Evolutionary conservation across 2,329 filamentous ascomycete species (phyloP).

Genomic region (Penicillium sp.): DNA sequence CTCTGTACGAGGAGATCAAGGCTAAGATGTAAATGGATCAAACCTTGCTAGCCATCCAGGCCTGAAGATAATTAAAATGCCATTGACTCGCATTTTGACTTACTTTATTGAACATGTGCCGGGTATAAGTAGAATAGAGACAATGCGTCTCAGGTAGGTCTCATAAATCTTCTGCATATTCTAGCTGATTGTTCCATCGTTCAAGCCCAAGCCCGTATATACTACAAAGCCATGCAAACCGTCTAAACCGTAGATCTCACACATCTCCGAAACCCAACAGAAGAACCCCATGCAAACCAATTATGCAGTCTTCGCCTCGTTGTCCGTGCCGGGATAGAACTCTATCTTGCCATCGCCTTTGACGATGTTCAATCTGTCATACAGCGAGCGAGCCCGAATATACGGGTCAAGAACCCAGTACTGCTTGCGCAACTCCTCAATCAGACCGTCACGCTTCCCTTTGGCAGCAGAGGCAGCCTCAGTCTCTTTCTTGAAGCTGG

Average conservation of each 20-base stretch:
- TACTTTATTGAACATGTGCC: no score
- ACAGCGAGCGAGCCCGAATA: constrained; percentile 75
- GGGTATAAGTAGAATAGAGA: background rate
- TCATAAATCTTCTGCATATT: constrained; percentile 1
- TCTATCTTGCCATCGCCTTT: constrained; percentile 64
- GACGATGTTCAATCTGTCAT: constrained; percentile 77
- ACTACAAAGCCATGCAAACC: constrained; percentile 9
- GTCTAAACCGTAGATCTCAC: background rate
- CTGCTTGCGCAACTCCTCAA: constrained; percentile 63
- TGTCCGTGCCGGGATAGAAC: constrained; percentile 59
- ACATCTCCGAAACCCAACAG: background rate
- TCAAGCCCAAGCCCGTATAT: constrained; percentile 9
- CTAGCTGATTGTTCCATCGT: constrained; percentile 1
- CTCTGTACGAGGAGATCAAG: constrained; percentile 78
- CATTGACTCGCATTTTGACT: background rate
- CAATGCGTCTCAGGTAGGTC: background rate
- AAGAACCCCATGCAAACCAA: background rate
- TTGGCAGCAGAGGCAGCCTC: constrained; percentile 52
- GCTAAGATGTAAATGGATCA: constrained; percentile 67
- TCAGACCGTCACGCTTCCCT: constrained; percentile 60
- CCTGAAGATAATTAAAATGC: background rate
- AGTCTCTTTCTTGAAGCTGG: constrained; percentile 44
- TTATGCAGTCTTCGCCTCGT: constrained; percentile 12
- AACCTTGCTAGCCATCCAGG: background rate
- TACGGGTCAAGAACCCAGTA: constrained; percentile 94